Evolutionary conservation across 768 basidiomycete species (phyloP), one percentile per base, ranked within the genome.

Genomic region (Russula sp.): DNA sequence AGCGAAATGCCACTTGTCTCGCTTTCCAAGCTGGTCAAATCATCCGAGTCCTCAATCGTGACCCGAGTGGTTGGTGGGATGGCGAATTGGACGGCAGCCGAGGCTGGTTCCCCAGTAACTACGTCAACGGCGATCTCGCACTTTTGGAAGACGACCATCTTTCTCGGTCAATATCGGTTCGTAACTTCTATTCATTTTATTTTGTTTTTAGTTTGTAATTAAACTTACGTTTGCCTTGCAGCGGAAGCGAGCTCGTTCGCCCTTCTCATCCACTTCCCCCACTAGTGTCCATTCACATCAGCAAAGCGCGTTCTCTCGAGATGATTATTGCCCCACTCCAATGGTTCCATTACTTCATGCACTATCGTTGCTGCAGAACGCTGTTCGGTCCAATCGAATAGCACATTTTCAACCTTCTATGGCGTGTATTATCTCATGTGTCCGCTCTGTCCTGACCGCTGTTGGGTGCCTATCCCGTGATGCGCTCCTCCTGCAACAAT

Each of bases 51-150:
- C 77, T 89, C 51, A 93, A 92, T 69, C 81, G 86, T 65, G 93
- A 98, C 75, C 63, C 79, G 3, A 90, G 87, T 67, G 97, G 97
- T 0, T 98, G 97, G 97, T 98, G 96, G 96, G 95, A 99, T 70
- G 97, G 97, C 10, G 93, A 98, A 74, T 73, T 96, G 18, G 89
- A 93, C 39, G 89, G 86, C 2, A 76, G 86, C 63, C 77, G 95
- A 68, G 97, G 97, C 13, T 99, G 97, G 97, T 98, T 98, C 74
- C 97, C 97, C 20, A 94, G 92, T 69, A 99, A 98, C 74, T 98
- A 97, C 75, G 90, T 92, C 65, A 87, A 85, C 66, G 75, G 81
- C 16, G 85, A 87, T 66, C 76, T 81, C 54, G 79, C 78, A 55
- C 78, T 83, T 42, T 69, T 86, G 61, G 79, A 78, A 5, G 82